Percentiles rank a stretch among this genome's conserved stretches.
Conservation (phyloP, 2,329 filamentous ascomycete species). For the Verticillium klebahnii region DNA sequence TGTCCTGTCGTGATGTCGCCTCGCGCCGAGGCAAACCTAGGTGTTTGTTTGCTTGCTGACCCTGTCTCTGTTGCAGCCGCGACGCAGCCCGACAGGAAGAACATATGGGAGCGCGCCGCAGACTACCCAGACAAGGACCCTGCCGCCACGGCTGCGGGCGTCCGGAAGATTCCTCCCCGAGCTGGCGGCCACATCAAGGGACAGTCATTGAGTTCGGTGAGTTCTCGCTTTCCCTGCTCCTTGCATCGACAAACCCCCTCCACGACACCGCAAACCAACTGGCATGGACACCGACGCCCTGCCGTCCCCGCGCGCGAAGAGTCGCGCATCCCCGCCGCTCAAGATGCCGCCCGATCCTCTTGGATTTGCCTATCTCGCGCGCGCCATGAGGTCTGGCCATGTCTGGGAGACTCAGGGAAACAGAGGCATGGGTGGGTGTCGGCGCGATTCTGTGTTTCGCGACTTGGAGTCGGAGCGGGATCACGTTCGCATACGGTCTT, state of each 20-base stretch:
- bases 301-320: neutral
- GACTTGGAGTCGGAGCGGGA: neutral
- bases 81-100: conserved; percentile 57
- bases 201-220: conserved; percentile 8
- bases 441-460: neutral
- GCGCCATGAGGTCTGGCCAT: neutral
- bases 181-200: conserved; percentile 2
- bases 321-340: no score
- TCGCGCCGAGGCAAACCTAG: neutral
- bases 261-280: neutral
- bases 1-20: conserved; percentile 9
- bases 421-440: neutral
- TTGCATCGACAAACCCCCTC: neutral
- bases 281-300: neutral
- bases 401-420: neutral
- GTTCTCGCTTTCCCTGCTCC: neutral
- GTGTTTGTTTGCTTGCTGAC: conserved; percentile 4
- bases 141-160: conserved; percentile 21
- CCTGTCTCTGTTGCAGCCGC: conserved; percentile 36
- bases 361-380: neutral
- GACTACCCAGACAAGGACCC: conserved; percentile 42
- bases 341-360: neutral
- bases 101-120: conserved; percentile 47
- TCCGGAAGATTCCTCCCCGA: conserved; percentile 6
- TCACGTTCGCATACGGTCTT: neutral